Evolutionary conservation across 2,329 filamentous ascomycete species (phyloP).

Genomic region (Epichloe festucae): DNA sequence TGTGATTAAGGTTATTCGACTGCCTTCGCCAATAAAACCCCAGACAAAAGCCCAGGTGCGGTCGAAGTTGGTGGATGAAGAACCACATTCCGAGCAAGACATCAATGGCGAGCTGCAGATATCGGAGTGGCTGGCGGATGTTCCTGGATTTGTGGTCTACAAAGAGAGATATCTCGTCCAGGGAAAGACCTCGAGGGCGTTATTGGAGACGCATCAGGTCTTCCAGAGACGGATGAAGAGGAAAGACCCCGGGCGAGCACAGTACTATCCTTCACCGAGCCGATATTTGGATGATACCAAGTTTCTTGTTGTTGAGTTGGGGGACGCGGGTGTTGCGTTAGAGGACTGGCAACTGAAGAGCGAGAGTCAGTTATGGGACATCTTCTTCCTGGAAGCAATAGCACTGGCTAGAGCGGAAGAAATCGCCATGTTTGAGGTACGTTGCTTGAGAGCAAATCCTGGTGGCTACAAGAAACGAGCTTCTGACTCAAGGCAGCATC

Average conservation of each 20-base stretch:
- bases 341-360: slow-evolving; percentile 42
- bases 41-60: slow-evolving; percentile 44
- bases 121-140: slow-evolving; percentile 49
- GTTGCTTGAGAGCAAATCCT: slow-evolving; percentile 3
- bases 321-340: slow-evolving; percentile 46
- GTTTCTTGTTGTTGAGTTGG: slow-evolving; percentile 50
- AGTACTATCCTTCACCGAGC: slow-evolving; percentile 50
- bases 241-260: slow-evolving; percentile 40
- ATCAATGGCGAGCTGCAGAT: slow-evolving; percentile 47
- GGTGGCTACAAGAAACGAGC: not conserved
- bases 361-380: slow-evolving; percentile 46
- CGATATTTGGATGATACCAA: slow-evolving; percentile 43
- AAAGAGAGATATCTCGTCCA: slow-evolving; percentile 49
- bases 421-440: slow-evolving; percentile 45
- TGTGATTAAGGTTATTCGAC: slow-evolving; percentile 52
- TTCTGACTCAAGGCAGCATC: slow-evolving; percentile 32
- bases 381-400: slow-evolving; percentile 47
- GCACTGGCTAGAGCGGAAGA: slow-evolving; percentile 48
- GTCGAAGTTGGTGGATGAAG: slow-evolving; percentile 43
- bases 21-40: slow-evolving; percentile 43
- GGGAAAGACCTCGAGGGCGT: slow-evolving; percentile 38
- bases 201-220: slow-evolving; percentile 46
- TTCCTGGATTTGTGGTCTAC: slow-evolving; percentile 53
- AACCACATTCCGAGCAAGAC: slow-evolving; percentile 41
- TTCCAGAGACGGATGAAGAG: slow-evolving; percentile 42